Conservation (phyloP, 768 basidiomycete genomes). For the Dacryopinax primogenitus region DNA sequence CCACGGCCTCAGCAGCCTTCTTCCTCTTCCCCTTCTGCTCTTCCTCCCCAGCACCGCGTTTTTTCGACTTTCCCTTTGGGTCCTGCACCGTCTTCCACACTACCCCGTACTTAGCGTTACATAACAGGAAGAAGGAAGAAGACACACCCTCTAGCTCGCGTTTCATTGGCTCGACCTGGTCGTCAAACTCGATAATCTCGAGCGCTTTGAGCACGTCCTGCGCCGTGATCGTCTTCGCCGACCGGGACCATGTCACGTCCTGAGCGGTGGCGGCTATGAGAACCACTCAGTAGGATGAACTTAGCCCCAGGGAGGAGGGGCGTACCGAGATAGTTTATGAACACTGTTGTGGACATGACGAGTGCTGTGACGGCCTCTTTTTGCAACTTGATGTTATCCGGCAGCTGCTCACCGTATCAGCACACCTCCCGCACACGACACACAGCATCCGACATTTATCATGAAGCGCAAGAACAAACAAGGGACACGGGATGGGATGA, state of each 20-base stretch:
- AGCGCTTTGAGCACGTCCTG: slow-evolving; percentile 82
- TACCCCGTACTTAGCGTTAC: slow-evolving; percentile 17
- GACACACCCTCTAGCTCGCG: slow-evolving; percentile 49
- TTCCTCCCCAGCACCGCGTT: slow-evolving; percentile 14
- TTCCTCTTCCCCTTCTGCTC: slow-evolving; percentile 14
- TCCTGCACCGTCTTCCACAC: slow-evolving; percentile 13
- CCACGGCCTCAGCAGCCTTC: slow-evolving; percentile 17
- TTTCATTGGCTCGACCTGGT: slow-evolving; percentile 48
- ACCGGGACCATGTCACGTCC: slow-evolving; percentile 69
- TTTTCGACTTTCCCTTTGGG: slow-evolving; percentile 19
- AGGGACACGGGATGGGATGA: background rate
- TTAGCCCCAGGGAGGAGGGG: slow-evolving; percentile 13
- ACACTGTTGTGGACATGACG: slow-evolving; percentile 81
- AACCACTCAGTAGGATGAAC: background rate
- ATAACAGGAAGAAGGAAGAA: background rate
- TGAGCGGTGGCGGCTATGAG: slow-evolving; percentile 47
- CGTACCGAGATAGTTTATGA: slow-evolving; percentile 86
- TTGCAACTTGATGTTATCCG: slow-evolving; percentile 72
- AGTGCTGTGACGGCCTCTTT: slow-evolving; percentile 80
- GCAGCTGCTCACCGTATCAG: slow-evolving; percentile 42
- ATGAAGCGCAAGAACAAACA: background rate
- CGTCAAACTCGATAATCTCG: slow-evolving; percentile 62
- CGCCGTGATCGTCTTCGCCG: slow-evolving; percentile 79
- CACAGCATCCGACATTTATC: background rate
- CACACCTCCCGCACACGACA: too few relatives aligned